These are phyloP conservation scores for Eutrema japonicum DNA, from an alignment of 345 rosid genomes.

Conservation along the genomic window DNA sequence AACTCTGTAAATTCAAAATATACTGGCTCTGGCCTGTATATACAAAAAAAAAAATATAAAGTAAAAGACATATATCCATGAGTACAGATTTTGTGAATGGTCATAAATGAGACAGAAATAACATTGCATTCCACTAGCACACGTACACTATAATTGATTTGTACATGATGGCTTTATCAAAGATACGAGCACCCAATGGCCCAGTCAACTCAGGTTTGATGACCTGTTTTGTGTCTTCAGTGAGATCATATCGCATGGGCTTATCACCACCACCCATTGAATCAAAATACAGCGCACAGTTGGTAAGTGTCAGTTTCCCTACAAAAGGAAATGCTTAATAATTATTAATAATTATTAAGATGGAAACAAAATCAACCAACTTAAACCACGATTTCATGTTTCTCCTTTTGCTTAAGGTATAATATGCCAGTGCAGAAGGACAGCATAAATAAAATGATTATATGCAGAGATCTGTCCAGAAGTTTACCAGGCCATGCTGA, in stretches of 20 bases:
- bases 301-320: slow-evolving; percentile 91
- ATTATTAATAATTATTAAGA: slow-evolving; percentile 36
- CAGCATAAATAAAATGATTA: slow-evolving; percentile 16
- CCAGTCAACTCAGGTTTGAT: slow-evolving; percentile 92
- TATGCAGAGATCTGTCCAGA: slow-evolving; percentile 34
- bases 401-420: slow-evolving; percentile 7
- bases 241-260: slow-evolving; percentile 81
- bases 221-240: slow-evolving; percentile 75
- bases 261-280: slow-evolving; percentile 91
- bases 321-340: slow-evolving; percentile 44
- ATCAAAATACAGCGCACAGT: slow-evolving; percentile 81
- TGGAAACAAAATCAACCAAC: slow-evolving; percentile 29
- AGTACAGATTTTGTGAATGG: slow-evolving; percentile 23
- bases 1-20: slow-evolving; percentile 93
- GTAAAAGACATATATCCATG: slow-evolving; percentile 19
- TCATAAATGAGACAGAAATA: slow-evolving; percentile 20
- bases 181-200: slow-evolving; percentile 93
- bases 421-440: slow-evolving; percentile 12
- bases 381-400: slow-evolving; percentile 7
- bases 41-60: slow-evolving; percentile 12
- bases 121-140: slow-evolving; percentile 24
- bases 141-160: slow-evolving; percentile 75
- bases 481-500: slow-evolving; percentile 94
- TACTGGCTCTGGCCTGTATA: slow-evolving; percentile 72
- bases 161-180: slow-evolving; percentile 97